A percentile compares a stretch with the other conserved stretches of the same genome.
Conservation (phyloP, 345 rosid genomes). For the Eucalyptus sp. region DNA sequence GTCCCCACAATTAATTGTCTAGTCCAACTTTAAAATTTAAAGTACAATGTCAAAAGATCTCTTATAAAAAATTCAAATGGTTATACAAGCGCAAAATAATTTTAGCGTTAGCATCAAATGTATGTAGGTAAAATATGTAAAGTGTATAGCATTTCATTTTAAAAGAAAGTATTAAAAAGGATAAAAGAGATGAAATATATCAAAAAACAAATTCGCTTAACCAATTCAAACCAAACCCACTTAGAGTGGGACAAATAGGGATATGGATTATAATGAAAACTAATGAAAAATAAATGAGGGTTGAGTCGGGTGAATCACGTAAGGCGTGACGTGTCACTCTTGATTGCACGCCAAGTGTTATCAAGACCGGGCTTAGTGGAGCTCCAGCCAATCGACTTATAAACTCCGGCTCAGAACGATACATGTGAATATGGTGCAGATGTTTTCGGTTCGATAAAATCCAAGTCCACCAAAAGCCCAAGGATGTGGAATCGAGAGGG, state of each 20-base stretch:
- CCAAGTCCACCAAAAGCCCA: no score
- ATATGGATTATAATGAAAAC: neutral
- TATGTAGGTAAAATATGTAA: no score
- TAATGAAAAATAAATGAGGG: neutral
- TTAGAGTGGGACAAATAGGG: neutral
- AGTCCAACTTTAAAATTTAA: neutral
- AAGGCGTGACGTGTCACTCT: neutral
- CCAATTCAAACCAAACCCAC: neutral
- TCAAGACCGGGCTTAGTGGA: rapidly evolving
- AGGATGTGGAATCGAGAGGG: no score
- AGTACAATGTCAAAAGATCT: neutral
- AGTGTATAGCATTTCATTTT: no score
- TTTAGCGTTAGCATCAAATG: no score
- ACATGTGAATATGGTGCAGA: neutral
- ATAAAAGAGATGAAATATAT: no score
- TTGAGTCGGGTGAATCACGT: neutral
- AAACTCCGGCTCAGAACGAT: neutral
- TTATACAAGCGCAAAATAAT: no score
- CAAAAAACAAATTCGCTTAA: neutral
- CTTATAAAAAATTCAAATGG: no score
- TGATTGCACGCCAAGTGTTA: neutral
- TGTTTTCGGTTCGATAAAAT: no score
- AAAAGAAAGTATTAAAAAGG: no score
- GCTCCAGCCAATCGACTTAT: neutral
- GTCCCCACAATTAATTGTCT: neutral